A percentile compares a stretch with the other conserved stretches of the same genome.
phyloP scores from a whole-genome alignment of 768 basidiomycete genomes.

The Pleurotus salmoneostramineus region DNA sequence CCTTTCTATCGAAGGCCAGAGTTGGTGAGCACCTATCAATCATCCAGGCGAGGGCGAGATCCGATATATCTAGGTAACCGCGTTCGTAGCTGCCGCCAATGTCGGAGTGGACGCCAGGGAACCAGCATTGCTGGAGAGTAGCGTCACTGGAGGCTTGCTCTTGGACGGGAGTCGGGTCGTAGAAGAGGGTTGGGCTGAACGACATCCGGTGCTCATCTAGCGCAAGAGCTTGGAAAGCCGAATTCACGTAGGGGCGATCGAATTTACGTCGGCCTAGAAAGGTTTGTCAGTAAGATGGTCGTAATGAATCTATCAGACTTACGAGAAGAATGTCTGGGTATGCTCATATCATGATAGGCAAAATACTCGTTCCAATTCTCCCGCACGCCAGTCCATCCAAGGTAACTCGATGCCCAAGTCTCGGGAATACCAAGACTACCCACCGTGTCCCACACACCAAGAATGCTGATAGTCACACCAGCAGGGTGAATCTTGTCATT shows the following conservation, averaged over 20 bases:
- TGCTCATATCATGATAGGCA: not conserved
- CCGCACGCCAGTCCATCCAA: not conserved
- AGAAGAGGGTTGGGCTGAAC: constrained; percentile 8
- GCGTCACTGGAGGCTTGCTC: not conserved
- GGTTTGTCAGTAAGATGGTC: too few relatives aligned
- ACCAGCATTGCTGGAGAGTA: constrained; percentile 17
- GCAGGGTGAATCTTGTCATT: not conserved
- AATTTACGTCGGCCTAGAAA: not conserved
- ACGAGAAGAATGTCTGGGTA: not conserved
- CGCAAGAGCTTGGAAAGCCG: constrained; percentile 10
- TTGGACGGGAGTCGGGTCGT: not conserved
- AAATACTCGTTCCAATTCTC: not conserved
- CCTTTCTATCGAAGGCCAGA: constrained; percentile 5
- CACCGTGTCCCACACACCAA: not conserved
- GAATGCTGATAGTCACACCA: not conserved
- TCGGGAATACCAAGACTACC: not conserved
- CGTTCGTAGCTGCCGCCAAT: constrained; percentile 13
- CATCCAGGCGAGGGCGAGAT: constrained; percentile 18
- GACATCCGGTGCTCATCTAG: constrained; percentile 8
- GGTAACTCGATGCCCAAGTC: not conserved
- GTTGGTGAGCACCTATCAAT: constrained; percentile 9
- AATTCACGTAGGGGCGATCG: not conserved
- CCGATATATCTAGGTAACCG: constrained; percentile 9
- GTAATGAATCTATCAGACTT: too few relatives aligned
- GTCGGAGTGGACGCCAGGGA: constrained; percentile 20